Base-by-base conservation (phyloP, 192 early-diverging fungal species). In the Podila clonocystis region DNA sequence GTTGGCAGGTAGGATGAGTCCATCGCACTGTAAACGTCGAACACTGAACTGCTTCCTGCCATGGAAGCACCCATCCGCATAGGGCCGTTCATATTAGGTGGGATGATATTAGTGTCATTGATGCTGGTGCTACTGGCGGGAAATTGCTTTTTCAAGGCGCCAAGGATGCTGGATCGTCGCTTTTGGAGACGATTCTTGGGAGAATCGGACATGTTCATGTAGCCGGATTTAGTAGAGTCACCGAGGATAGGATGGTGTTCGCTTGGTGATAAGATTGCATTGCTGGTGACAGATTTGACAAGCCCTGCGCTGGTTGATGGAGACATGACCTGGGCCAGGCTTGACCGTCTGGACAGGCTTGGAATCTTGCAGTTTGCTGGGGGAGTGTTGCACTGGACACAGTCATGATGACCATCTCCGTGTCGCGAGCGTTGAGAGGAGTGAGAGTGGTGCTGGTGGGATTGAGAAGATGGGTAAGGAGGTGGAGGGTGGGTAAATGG, bases 311-410 rank as follows among this genome's bases (percentile, higher is more conserved):
- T 68, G 13, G 59, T 29, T 19, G 70, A 70, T 28, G 76, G 69
- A 11, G 76, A 63, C 60, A 80, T 72, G 59, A 65, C 67, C n/a
- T 55, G 52, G 5, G 45, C 38, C 12, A 72, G 20, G 7, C 65
- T 68, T 7, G 76, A 63, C 34, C 76, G 72, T 29, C 70, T 63
- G 29, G 70, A 41, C 20, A 78, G 26, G 38, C 48, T 62, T 36
- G 63, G 48, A 28, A 72, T 50, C 28, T 63, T 78, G 50, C 75
- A 72, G 49, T 72, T 78, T 9, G 75, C 65, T 20, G 75, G 75
- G 9, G 75, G 75, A 7, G 64, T 59, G 38, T 66, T 61, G 50
- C 52, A 63, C 6, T 65, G 63, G 36, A 50, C 48, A 30, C 45
- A 65, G 29, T 65, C 48, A 19, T 65, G 31, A 9, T 70, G 67